Conservation (phyloP, 2,329 filamentous ascomycete species). For the Sclerotinia glacialis region DNA sequence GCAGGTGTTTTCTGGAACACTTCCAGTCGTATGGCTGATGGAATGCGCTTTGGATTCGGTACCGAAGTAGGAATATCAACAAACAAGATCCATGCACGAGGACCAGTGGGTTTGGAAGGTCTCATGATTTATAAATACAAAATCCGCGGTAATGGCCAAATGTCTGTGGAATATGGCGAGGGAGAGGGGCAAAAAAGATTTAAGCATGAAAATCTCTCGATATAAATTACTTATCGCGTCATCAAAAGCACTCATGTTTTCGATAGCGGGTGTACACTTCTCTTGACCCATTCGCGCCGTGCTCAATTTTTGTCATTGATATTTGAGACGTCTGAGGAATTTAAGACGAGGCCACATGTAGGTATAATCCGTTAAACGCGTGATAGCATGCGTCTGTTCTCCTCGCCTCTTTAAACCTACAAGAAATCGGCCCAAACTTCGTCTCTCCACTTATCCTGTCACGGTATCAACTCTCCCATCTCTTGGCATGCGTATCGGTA, state of each 20-base stretch:
- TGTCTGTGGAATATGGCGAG: conserved; percentile 71
- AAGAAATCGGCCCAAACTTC: conserved; percentile 13
- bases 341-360: conserved; percentile 9
- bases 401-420: background rate
- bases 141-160: conserved; percentile 77
- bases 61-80: conserved; percentile 98
- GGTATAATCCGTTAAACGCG: background rate
- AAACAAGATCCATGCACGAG: conserved; percentile 94
- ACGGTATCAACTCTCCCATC: background rate
- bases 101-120: conserved; percentile 90
- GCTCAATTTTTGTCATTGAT: background rate
- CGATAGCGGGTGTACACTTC: background rate
- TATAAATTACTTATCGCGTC: conserved; percentile 23
- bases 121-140: conserved; percentile 98
- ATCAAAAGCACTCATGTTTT: background rate
- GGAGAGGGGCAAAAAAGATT: conserved; percentile 58
- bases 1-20: conserved; percentile 97
- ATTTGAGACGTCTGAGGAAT: conserved; percentile 17
- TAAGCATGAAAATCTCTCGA: conserved; percentile 53
- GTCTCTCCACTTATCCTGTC: conserved; percentile 19
- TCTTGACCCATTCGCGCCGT: conserved; percentile 1
- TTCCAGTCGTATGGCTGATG: conserved; percentile 89
- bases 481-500: conserved; percentile 1
- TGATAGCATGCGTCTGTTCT: conserved; percentile 6
- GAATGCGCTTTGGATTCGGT: conserved; percentile 95